Conservation (phyloP, 768 basidiomycete genomes). For the Suillus fuscotomentosus region DNA sequence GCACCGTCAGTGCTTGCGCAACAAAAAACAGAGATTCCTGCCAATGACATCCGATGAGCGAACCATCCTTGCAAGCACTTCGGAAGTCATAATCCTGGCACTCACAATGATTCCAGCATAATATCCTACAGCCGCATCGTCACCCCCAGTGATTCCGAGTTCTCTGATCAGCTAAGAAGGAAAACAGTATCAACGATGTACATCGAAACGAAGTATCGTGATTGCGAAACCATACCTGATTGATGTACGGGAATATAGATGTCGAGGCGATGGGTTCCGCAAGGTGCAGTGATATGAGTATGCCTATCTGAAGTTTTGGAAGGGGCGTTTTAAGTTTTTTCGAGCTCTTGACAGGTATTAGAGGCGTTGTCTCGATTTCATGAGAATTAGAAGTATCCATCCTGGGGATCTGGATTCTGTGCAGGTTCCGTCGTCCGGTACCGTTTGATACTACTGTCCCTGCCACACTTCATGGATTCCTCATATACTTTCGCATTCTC, state of each 20-base stretch:
- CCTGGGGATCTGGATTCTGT: neutral
- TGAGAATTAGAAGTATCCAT: neutral
- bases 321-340: constrained; percentile 37
- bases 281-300: constrained; percentile 42
- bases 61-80: neutral
- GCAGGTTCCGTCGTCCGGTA: too few species aligned
- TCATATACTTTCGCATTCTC: too few species aligned
- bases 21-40: constrained; percentile 65
- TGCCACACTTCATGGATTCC: too few species aligned
- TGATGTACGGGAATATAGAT: constrained; percentile 51
- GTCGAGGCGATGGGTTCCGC: constrained; percentile 46
- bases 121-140: constrained; percentile 63
- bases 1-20: constrained; percentile 53
- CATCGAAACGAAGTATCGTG: neutral
- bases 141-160: constrained; percentile 61
- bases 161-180: constrained; percentile 54
- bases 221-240: constrained; percentile 33
- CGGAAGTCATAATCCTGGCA: neutral
- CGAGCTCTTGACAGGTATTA: neutral
- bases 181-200: neutral
- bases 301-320: constrained; percentile 41
- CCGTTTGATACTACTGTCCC: neutral
- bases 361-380: neutral
- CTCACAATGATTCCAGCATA: constrained; percentile 58
- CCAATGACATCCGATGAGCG: neutral